Conservation (phyloP, 2,329 filamentous ascomycete genomes). For the Moelleriella libera region DNA sequence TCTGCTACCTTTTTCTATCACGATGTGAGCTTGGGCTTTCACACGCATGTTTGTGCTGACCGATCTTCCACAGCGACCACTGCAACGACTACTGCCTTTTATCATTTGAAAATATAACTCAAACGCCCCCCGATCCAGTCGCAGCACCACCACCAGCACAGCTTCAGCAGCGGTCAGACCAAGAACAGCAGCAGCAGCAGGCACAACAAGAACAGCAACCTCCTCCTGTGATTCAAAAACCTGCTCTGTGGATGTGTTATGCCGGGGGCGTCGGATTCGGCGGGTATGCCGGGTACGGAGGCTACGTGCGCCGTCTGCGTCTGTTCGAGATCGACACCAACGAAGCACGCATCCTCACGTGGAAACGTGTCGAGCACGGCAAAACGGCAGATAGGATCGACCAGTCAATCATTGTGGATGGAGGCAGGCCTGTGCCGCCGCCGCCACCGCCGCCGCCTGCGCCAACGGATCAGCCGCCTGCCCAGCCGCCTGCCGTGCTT, state of each 20-base stretch:
- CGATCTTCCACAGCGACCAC: conserved; percentile 50
- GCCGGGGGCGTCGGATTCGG: conserved; percentile 85
- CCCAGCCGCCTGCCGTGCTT: conserved; percentile 3
- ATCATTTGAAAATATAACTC: conserved; percentile 23
- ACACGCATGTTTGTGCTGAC: neutral
- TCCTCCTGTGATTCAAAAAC: conserved; percentile 20
- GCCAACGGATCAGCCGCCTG: neutral
- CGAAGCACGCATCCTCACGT: conserved; percentile 74
- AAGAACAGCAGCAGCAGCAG: neutral
- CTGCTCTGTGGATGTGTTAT: conserved; percentile 95
- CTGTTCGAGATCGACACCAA: conserved; percentile 93
- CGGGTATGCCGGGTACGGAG: conserved; percentile 84
- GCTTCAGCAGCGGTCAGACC: too few relatives aligned
- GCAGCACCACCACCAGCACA: neutral
- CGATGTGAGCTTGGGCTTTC: conserved; percentile 7
- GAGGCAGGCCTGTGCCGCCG: conserved; percentile 30
- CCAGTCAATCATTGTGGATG: conserved; percentile 53
- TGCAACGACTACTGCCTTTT: conserved; percentile 94
- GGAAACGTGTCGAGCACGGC: conserved; percentile 72
- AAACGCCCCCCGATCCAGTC: neutral
- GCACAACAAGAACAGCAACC: conserved; percentile 2
- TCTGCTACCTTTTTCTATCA: neutral
- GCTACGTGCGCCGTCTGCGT: conserved; percentile 69
- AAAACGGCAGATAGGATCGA: conserved; percentile 40
- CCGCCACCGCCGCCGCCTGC: conserved; percentile 8